Evolutionary conservation across 306 rosid species (phyloP), one percentile per base, ranked within the genome.

Genomic region (Potentilla sterilis): DNA sequence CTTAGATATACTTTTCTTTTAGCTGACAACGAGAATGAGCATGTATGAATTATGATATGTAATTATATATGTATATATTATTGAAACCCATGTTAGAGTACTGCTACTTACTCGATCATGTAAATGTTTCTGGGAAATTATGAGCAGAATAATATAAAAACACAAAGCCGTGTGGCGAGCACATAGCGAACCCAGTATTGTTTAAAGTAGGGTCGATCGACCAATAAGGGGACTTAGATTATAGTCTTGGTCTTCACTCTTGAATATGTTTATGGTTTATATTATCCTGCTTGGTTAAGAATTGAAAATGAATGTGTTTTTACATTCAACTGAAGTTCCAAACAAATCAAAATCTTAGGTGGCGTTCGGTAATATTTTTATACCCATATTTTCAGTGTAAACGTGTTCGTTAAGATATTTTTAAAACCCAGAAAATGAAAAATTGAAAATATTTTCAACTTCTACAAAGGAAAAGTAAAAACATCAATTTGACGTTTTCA

Each of bases 61-160:
- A 28, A 28, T 28, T 42, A 46, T 47, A 3, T 0, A 32, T 5
- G 15, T n/a, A 54, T 34, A 47, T 42, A 57, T 28, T 24, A 43
- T 73, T 67, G 57, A 28, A 73, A 59, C 28, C 68, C 69, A 14
- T 3, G 28, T 41, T 22, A n/a, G 9, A 38, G 44, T 61, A 59
- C 67, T 14, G 5, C 14, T 62, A 61, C 35, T 32, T 13, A 42
- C 34, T 37, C 9, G 19, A 37, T 37, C 40, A 10, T 41, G 18
- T 67, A 41, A 9, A 67, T 57, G 58, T 74, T 74, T 74, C 55
- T 22, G 46, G 78, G 47, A 74, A 34, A 46, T 22, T 37, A 43
- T 40, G 18, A 5, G 59, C 37, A 72, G 21, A 54, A 24, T 59
- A 62, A 12, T 44, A 74, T 32, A 61, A 74, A 74, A 32, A 11